A percentile compares a stretch with the other conserved stretches of the same genome.
phyloP scores from a whole-genome alignment of 257 asterid species.

The Gentiana dahurica region DNA sequence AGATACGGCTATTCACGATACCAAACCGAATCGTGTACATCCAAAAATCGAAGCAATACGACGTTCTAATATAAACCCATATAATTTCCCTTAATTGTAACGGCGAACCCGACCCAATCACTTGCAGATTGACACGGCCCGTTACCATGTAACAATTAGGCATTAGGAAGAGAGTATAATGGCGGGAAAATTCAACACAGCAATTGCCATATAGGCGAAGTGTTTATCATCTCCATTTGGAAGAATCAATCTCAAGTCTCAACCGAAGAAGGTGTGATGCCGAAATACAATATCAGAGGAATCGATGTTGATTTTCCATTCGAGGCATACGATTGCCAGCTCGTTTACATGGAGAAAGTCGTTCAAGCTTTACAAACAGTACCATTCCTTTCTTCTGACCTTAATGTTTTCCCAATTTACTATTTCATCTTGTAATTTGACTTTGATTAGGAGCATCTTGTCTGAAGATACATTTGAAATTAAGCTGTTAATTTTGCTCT shows the following conservation, averaged over 20 bases:
- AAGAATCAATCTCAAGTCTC: neutral
- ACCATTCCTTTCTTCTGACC: neutral
- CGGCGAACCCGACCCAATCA: too few relatives aligned
- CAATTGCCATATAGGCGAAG: constrained; percentile 1
- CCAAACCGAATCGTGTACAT: too few relatives aligned
- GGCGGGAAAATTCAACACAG: constrained; percentile 23
- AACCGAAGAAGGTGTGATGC: constrained; percentile 30
- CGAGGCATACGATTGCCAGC: constrained; percentile 96
- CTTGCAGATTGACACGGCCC: too few relatives aligned
- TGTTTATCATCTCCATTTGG: constrained; percentile 6
- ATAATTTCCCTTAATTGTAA: too few relatives aligned
- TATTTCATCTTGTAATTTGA: too few relatives aligned
- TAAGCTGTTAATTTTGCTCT: neutral
- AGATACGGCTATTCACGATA: too few relatives aligned
- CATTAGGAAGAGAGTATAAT: neutral
- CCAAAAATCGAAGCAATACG: too few relatives aligned
- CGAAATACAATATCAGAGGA: constrained; percentile 73
- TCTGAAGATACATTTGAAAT: neutral
- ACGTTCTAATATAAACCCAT: too few relatives aligned
- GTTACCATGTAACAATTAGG: too few relatives aligned
- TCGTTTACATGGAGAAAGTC: constrained; percentile 93
- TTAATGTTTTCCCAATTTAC: neutral
- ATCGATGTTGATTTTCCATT: constrained; percentile 89
- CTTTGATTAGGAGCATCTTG: neutral
- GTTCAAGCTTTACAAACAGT: constrained; percentile 81